Base-by-base conservation (phyloP, 2,329 filamentous ascomycete species). In the Talaromyces verruculosus region DNA sequence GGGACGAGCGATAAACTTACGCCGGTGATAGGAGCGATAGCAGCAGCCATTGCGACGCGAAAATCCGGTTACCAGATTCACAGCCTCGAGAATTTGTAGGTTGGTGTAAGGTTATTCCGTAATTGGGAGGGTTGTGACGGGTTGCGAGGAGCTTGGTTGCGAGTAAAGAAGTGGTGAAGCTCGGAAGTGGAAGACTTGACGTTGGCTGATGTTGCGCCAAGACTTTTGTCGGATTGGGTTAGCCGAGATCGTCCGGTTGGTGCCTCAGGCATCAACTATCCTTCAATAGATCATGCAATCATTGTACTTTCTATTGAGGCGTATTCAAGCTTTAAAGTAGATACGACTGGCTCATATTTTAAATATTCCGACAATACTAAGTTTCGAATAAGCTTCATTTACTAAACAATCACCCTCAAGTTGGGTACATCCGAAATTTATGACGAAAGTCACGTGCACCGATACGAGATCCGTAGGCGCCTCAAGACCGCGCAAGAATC, bases 21-120 rank as follows among this genome's bases (percentile, higher is more conserved):
- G 75, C 80, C 80, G 72, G 78, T 80, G 70, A 82, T 82, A 66
- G 80, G 80, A 73, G 78, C 74, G 69, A 82, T 73, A 70, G 76
- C 73, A 68, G 74, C 65, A 69, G 79, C 75, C 79, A 81, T 81
- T 74, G 73, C 75, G 74, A 69, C 47, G 65, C 28, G 49, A 65
- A 53, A 57, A 25, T 10, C 33, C 53, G 17, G 53, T 39, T 3
- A 33, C 4, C 5, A 19, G 33, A 37, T 57, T 57, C 53, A 57
- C 53, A 37, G n/a, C 39, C 30, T 39, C 19, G 11, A 57, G 2
- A 8, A 2, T 37, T 57, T 7, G 30, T 57, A 17, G n/a, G 13
- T 7, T 39, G 11, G 33, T 33, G 25, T 53, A 33, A 4, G 17
- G 5, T 30, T 37, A 4, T 17, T 33, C 33, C 59, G 64, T 39